A percentile compares a stretch with the other conserved stretches of the same genome.
phyloP scores from a whole-genome alignment of 1,284 basidiomycete genomes.

The Leccinum subrobustum region DNA sequence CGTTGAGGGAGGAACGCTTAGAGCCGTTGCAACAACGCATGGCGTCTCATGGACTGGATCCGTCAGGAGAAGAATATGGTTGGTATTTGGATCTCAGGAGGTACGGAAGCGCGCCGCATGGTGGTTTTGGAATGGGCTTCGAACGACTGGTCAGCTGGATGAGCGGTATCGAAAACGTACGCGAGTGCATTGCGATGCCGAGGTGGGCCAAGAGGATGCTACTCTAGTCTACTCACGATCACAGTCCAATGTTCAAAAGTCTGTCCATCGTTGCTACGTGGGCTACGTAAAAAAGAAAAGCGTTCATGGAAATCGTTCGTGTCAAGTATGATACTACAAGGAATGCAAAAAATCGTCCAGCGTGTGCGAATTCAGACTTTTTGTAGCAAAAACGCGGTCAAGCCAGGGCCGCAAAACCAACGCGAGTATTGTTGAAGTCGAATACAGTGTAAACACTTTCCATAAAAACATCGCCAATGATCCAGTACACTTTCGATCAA shows the following conservation, averaged over 20 bases:
- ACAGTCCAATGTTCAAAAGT: neutral
- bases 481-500: conserved; percentile 26
- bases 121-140: conserved; percentile 92
- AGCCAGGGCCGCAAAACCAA: conserved; percentile 33
- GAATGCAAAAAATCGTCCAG: conserved; percentile 3
- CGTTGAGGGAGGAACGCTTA: conserved; percentile 84
- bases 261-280: neutral
- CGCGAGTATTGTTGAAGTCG: conserved; percentile 22
- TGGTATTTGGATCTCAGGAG: conserved; percentile 87
- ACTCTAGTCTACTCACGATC: conserved; percentile 38
- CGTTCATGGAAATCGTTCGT: conserved; percentile 1
- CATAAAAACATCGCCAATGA: conserved; percentile 32
- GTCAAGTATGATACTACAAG: neutral
- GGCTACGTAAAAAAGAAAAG: neutral
- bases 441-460: conserved; percentile 33
- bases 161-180: conserved; percentile 79
- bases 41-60: conserved; percentile 46
- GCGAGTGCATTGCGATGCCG: conserved; percentile 89
- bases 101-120: conserved; percentile 85
- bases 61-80: conserved; percentile 51
- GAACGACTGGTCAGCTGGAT: conserved; percentile 86
- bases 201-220: conserved; percentile 82
- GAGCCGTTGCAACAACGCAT: conserved; percentile 56
- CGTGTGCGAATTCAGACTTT: neutral
- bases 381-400: conserved; percentile 4